Evolutionary conservation across 768 basidiomycete genomes (phyloP), one percentile per base, ranked within the genome.

Genomic region (Leucocoprinus birnbaumii): DNA sequence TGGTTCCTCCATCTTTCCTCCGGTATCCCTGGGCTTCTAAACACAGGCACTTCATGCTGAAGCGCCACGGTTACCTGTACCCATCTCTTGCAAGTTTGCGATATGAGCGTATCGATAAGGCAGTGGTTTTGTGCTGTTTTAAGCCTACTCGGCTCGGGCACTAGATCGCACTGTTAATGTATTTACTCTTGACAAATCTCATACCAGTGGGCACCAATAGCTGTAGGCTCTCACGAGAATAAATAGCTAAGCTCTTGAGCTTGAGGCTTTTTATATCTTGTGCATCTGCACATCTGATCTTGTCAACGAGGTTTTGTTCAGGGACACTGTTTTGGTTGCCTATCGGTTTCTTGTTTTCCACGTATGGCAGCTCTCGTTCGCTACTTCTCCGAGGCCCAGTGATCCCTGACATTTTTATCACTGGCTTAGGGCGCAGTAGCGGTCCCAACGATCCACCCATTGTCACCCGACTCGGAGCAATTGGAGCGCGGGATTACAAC

Each of bases 371-470:
- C 10, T 34, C 11, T 34, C 27, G 27, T 21, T 21, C 13, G 10
- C 35, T 16, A 11, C 18, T 35, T 31, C 51, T 53, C 51, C 51
- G 41, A 44, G 51, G 51, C 19, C 43, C 51, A 53, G 38, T 26
- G 31, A 31, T 31, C 21, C 51, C 26, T 42, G 42, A 25, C 21
- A 35, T 18, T 40, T 34, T 50, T 22, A 25, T 21, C 31, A 21
- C 3, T 11, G 31, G 31, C 11, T 5, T 31, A 31, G 31, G 31
- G 31, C 31, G 31, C 31, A 11, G 11, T 31, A 13, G 19, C 25
- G 25, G 9, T 50, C 13, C 22, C 27, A 35, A n/a, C 19, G 35
- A 21, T 34, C 31, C 34, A 21, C n/a, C 47, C 5, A 51, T 27
- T 43, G 25, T 41, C 37, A 27, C 25, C 50, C 41, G 38, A 51